Percentiles rank a stretch among this genome's conserved stretches.
phyloP scores from a whole-genome alignment of 352 stramenopile species.

The Globisporangium yorkense region DNA sequence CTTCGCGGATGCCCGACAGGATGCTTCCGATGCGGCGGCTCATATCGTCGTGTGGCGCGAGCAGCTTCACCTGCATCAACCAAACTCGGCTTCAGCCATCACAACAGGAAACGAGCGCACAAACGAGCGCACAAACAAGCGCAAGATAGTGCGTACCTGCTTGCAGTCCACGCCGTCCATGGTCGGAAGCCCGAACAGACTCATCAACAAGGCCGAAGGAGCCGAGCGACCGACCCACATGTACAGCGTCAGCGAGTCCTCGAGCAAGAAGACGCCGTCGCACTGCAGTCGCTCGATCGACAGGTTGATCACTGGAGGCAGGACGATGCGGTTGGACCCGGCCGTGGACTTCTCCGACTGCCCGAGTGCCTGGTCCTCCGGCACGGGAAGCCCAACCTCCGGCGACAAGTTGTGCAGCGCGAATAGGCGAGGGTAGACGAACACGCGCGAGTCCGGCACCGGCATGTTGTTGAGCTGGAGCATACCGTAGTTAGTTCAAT shows the following conservation, averaged over 20 bases:
- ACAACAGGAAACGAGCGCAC: not conserved
- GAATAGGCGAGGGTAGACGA: conserved; percentile 98
- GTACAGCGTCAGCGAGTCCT: conserved; percentile 95
- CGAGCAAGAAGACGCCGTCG: conserved; percentile 95
- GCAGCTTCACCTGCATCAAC: conserved; percentile 47
- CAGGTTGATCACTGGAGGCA: conserved; percentile 92
- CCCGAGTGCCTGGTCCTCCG: conserved; percentile 30
- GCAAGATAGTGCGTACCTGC: conserved; percentile 30
- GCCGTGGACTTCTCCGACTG: conserved; percentile 44
- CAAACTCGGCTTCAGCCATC: not conserved
- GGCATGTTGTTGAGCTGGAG: conserved; percentile 92
- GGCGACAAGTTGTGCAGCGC: conserved; percentile 89
- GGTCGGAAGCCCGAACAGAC: conserved; percentile 92
- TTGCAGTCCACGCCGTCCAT: conserved; percentile 94
- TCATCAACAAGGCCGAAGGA: conserved; percentile 80
- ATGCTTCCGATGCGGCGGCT: conserved; percentile 86
- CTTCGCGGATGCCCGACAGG: conserved; percentile 84
- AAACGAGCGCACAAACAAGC: not conserved
- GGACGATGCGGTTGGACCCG: conserved; percentile 61
- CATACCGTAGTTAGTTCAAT: not conserved
- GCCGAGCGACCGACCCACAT: conserved; percentile 94
- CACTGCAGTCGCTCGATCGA: conserved; percentile 92
- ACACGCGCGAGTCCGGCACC: conserved; percentile 86
- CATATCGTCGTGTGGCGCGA: conserved; percentile 81
- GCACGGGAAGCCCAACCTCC: conserved; percentile 74